Base-by-base conservation (phyloP, 2,329 filamentous ascomycete species). In the Amauroascus niger region DNA sequence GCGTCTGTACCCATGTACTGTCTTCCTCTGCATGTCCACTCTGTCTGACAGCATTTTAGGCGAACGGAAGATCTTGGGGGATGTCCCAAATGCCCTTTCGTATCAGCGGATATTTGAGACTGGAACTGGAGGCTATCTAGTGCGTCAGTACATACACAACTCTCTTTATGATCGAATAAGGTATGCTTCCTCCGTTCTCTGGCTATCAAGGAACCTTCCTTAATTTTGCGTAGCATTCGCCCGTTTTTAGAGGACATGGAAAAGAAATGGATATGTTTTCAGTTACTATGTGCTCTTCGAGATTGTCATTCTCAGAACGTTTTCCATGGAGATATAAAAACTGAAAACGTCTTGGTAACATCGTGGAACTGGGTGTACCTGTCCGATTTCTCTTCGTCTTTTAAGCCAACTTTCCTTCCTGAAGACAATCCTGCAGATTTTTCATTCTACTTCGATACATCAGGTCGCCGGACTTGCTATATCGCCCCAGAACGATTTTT, bases 311-410 rank as follows among this genome's bases (percentile, higher is more conserved):
- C 86, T 26, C 80, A 86, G 45, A 87, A 94, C 63, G 78, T 98
- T 49, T 97, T 90, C 67, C 93, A 98, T 67, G 94, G 93, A 55
- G 94, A 98, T 65, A 97, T 98, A 74, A 98, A 98, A 75, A 93
- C 91, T 1, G 91, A 98, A 70, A 98, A 98, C 64, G 82, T 95
- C 33, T 76, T 98, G 46, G 91, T 98, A 49, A 98, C 93, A 0
- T 97, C 93, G 6, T 98, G 93, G 93, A 96, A 97, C 72, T 98
- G 94, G 93, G 78, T 98, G 1, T 98, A 97, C 67, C 78, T 98
- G 35, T 85, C 90, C n/a, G 93, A 98, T 69, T 98, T 97, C 68
- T 95, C 91, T 3, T 89, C 91, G 0, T 85, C 87, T 0, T 97
- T 95, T 74, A 98, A 98, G 66, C 93, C 90, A 9, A 87, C 90